Base-by-base conservation (phyloP, 164 flowering plant genomes). In the Sedum album region DNA sequence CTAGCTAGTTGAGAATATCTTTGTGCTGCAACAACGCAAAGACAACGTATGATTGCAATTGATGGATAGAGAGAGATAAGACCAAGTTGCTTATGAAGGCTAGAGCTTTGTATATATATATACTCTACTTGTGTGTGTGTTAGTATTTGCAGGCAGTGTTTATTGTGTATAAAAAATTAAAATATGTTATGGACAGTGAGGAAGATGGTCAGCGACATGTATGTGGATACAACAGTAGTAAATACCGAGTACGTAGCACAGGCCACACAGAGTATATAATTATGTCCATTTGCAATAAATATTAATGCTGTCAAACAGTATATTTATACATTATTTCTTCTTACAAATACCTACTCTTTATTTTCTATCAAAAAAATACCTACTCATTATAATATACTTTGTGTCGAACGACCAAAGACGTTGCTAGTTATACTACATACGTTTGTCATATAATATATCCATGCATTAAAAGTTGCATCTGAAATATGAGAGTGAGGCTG, bases 161-260 rank as follows among this genome's bases (percentile, higher is more conserved):
- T 64, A 64, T 33, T 64, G 66, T 31, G 13, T 6, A 20, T 1
- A 31, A n/a, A n/a, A 26, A 35, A 35, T 20, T 6, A 64, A 18
- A 35, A 10, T 18, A 6, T 8, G 21, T 18, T 33, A 64, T 64
- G 18, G 35, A 36, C 8, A 31, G 8, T n/a, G 15, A 33, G 5
- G 42, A 33, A 21, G 25, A 63, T 33, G 66, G 66, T 63, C 42
- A 63, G 42, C 66, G 66, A 35, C 66, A 63, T 65, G 39, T 28
- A 57, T 57, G 33, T 28, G 62, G 62, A 57, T 57, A 57, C 11
- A 57, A 57, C 31, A 26, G 62, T 57, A 28, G 14, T 57, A 57
- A 57, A 57, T 57, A 57, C 33, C 15, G 62, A 26, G n/a, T 28
- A 57, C n/a, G n/a, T n/a, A n/a, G n/a, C n/a, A n/a, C n/a, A n/a